Conservation (phyloP, 2,329 filamentous ascomycete species). For the Thielaviopsis euricoi region DNA sequence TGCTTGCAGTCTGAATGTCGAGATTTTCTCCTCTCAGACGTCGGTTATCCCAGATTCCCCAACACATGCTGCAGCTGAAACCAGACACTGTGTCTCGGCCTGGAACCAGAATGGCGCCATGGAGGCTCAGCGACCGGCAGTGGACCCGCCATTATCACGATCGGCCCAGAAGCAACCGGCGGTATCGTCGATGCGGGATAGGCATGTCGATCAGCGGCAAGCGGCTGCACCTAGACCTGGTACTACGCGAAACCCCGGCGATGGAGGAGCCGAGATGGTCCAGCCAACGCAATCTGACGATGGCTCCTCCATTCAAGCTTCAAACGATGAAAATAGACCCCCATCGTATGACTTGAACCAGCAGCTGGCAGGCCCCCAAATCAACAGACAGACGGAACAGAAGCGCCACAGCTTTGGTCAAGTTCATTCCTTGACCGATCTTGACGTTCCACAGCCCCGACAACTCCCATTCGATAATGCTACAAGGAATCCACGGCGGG, state of each 20-base stretch:
- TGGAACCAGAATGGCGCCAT: neutral
- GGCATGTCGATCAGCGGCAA: no score
- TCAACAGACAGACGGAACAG: neutral
- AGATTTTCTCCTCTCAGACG: slow-evolving; percentile 5
- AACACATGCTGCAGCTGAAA: neutral
- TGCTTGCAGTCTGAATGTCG: slow-evolving; percentile 6
- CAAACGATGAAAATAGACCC: neutral
- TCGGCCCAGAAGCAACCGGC: no score
- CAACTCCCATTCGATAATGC: slow-evolving; percentile 6
- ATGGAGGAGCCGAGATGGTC: neutral
- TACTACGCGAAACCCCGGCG: no score
- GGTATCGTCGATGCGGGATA: neutral
- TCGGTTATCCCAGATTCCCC: slow-evolving; percentile 9
- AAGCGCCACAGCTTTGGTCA: neutral
- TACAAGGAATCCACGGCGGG: neutral
- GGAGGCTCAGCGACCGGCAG: neutral
- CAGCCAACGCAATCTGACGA: neutral
- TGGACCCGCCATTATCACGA: neutral
- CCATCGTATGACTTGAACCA: neutral
- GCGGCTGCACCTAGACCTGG: no score
- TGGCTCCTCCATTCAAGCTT: neutral
- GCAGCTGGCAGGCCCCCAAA: neutral
- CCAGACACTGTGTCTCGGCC: neutral
- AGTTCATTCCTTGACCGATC: neutral
- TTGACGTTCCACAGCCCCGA: slow-evolving; percentile 7